Percentiles rank a stretch among this genome's conserved stretches.
phyloP scores from a whole-genome alignment of 2,329 filamentous ascomycete genomes.

The Neobulgaria alba region DNA sequence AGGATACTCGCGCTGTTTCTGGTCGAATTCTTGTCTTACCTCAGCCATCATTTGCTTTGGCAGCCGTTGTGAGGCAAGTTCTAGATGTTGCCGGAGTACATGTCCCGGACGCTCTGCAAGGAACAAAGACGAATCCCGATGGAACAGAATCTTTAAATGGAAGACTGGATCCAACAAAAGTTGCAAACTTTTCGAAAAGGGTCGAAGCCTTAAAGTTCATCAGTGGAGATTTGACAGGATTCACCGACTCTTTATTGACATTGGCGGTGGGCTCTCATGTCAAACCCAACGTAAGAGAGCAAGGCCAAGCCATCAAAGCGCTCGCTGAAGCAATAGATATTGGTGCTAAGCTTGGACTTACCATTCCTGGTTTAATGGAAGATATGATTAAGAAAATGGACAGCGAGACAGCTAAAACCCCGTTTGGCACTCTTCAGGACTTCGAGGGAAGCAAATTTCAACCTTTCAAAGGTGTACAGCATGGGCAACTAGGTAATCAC shows the following conservation, averaged over 20 bases:
- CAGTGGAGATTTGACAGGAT: constrained; percentile 24
- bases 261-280: constrained; percentile 31
- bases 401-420: constrained; percentile 30
- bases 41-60: constrained; percentile 32
- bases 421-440: constrained; percentile 28
- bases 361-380: too few relatives aligned
- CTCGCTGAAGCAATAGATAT: constrained; percentile 13
- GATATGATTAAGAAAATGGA: too few relatives aligned
- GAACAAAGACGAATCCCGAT: not conserved
- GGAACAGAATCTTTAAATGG: too few relatives aligned
- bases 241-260: constrained; percentile 30
- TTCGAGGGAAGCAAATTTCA: constrained; percentile 15
- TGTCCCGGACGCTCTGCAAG: not conserved
- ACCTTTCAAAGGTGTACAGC: constrained; percentile 38
- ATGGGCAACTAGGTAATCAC: constrained; percentile 36
- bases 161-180: not conserved
- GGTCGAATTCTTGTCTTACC: constrained; percentile 34
- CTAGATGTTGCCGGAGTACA: constrained; percentile 1
- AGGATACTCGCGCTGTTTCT: constrained; percentile 25
- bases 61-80: constrained; percentile 17
- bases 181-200: not conserved
- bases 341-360: constrained; percentile 17
- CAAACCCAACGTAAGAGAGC: constrained; percentile 29
- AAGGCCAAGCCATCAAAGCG: constrained; percentile 3
- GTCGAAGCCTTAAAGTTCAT: constrained; percentile 12